Conservation (phyloP, 2,329 filamentous ascomycete genomes). For the Blumeria hordei region DNA sequence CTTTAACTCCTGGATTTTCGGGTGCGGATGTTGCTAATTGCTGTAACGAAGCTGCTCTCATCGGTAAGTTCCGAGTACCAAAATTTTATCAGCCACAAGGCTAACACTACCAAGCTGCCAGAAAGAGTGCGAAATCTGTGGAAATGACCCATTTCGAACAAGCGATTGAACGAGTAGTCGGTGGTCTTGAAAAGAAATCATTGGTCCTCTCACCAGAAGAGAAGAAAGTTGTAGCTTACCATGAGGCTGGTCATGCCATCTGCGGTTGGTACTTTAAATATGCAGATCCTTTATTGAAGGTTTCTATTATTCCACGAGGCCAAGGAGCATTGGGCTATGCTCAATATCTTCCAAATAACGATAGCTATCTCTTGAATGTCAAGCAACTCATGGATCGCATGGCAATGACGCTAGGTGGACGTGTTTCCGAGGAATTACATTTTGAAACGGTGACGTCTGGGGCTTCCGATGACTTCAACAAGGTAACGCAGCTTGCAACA, state of each 20-base stretch:
- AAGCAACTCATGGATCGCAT: constrained; percentile 97
- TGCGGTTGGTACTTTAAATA: constrained; percentile 95
- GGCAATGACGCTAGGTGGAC: constrained; percentile 95
- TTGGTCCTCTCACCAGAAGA: constrained; percentile 80
- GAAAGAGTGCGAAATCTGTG: constrained; percentile 56
- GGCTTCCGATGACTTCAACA: constrained; percentile 92
- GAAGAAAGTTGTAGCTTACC: constrained; percentile 90
- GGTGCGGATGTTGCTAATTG: constrained; percentile 97
- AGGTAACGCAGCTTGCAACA: constrained; percentile 86
- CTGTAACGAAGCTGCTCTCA: constrained; percentile 88
- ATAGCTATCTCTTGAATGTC: constrained; percentile 88
- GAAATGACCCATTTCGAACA: constrained; percentile 85
- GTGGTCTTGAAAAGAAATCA: constrained; percentile 91
- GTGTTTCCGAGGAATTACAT: constrained; percentile 86
- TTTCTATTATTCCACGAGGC: constrained; percentile 92
- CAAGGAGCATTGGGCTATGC: constrained; percentile 87
- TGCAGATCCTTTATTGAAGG: constrained; percentile 92
- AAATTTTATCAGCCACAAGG: constrained; percentile 2
- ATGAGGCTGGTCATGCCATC: constrained; percentile 94
- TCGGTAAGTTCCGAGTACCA: constrained; percentile 37
- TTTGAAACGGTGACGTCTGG: constrained; percentile 92
- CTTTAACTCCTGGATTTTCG: constrained; percentile 85
- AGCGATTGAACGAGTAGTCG: constrained; percentile 91
- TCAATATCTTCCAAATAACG: constrained; percentile 77
- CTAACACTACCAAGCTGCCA: constrained; percentile 43